These are phyloP conservation scores for Fusarium virguliforme DNA, from an alignment of 2,329 filamentous ascomycete species.

Conservation along the genomic window DNA sequence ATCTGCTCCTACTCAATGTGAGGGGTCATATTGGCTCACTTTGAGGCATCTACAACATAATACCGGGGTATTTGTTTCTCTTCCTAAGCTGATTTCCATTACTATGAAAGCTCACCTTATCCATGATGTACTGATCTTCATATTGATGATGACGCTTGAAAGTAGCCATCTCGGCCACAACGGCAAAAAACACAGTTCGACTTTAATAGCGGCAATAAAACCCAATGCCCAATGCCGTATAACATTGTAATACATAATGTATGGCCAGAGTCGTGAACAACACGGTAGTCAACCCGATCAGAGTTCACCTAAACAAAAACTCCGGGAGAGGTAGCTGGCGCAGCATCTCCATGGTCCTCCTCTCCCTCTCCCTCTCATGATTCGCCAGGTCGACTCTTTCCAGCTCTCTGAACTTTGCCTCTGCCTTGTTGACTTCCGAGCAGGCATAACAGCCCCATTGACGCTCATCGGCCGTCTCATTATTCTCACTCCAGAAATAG, in stretches of 20 bases:
- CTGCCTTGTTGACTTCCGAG: not conserved
- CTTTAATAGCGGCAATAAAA: too few species aligned
- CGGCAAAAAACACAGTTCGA: too few species aligned
- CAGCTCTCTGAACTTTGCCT: not conserved
- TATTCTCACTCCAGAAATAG: conserved; percentile 8
- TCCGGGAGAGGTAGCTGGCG: too few species aligned
- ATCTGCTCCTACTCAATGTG: not conserved
- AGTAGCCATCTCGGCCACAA: too few species aligned
- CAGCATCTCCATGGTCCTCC: too few species aligned
- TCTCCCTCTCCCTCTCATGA: not conserved
- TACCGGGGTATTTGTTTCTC: not conserved
- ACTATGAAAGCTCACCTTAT: not conserved
- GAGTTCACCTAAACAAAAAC: too few species aligned
- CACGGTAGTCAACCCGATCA: too few species aligned
- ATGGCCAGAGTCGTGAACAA: too few species aligned
- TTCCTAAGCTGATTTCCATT: not conserved
- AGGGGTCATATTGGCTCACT: not conserved
- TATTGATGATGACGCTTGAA: too few species aligned
- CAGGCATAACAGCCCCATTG: not conserved
- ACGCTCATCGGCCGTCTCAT: not conserved
- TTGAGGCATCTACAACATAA: not conserved
- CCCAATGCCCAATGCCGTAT: too few species aligned
- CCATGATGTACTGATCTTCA: too few species aligned
- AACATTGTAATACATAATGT: too few species aligned
- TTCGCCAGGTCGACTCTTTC: not conserved